Percentiles rank a stretch among this genome's conserved stretches.
phyloP scores from a whole-genome alignment of 1,284 basidiomycete species.

The Chalciporus piperatoides region DNA sequence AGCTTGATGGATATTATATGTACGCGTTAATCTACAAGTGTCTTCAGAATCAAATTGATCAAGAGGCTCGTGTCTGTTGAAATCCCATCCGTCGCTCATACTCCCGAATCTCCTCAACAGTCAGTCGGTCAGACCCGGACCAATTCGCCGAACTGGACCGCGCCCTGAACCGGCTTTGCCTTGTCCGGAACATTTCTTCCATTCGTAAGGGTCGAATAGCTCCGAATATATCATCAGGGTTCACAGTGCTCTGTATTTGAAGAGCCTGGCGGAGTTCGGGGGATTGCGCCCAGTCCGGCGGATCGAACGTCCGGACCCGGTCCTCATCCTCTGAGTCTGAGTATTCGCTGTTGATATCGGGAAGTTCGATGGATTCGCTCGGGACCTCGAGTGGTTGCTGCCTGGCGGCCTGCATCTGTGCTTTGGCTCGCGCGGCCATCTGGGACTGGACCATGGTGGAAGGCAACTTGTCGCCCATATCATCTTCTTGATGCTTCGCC shows the following conservation, averaged over 20 bases:
- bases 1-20: conserved; percentile 12
- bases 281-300: conserved; percentile 87
- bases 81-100: conserved; percentile 92
- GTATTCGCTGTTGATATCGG: conserved; percentile 93
- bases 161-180: conserved; percentile 78
- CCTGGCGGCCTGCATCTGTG: conserved; percentile 61
- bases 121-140: conserved; percentile 82
- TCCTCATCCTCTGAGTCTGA: conserved; percentile 92
- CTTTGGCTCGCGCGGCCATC: conserved; percentile 65
- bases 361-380: conserved; percentile 85
- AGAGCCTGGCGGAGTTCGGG: conserved; percentile 78
- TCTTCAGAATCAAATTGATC: conserved; percentile 1
- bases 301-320: conserved; percentile 65
- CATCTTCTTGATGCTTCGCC: conserved; percentile 42
- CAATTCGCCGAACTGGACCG: conserved; percentile 93
- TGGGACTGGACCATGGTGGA: conserved; percentile 61
- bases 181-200: conserved; percentile 78
- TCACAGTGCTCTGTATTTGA: conserved; percentile 74
- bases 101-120: conserved; percentile 76
- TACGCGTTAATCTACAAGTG: conserved; percentile 8
- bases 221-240: conserved; percentile 93
- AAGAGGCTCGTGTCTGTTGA: conserved; percentile 34
- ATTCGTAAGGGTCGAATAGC: conserved; percentile 79
- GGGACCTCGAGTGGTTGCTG: conserved; percentile 46
- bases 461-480: conserved; percentile 47